Evolutionary conservation across 2,329 filamentous ascomycete species (phyloP), one percentile per base, ranked within the genome.

Genomic region (Chaetomium olivaceum): DNA sequence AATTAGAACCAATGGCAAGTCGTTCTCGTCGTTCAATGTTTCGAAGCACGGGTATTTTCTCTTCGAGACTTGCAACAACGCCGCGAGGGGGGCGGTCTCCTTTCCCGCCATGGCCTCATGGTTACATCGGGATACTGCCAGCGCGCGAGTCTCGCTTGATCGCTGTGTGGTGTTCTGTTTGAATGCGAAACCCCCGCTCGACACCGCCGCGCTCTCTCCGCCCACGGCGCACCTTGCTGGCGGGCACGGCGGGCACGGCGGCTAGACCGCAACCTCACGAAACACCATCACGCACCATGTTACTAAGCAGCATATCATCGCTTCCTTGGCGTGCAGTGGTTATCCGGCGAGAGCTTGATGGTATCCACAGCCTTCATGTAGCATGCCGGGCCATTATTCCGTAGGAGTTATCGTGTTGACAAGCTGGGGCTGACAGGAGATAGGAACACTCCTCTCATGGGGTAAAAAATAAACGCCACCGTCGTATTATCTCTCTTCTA

Each of bases 161-260:
- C 52, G 52, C 52, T 27, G 39, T 51, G 52, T 62, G 61, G 43
- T 51, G 29, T 57, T 33, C 56, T 48, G 60, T 48, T 50, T 33
- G 31, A 31, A 25, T 3, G 50, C 9, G 29, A 54, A n/a, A 1
- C 29, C 33, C 39, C 57, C 39, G 16, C 43, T 50, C 57, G 21
- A 29, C 33, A 12, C 25, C 51, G 25, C 9, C 43, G 25, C 19
- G 2, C 39, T 43, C 39, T 19, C 39, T 14, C 16, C 39, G 2
- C 39, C 1, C 16, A 9, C 27, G 12, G 43, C 57, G 46, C 23
- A 11, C 3, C n/a, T 43, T 14, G 43, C 6, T 8, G 43, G 57
- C 39, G 39, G 39, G 39, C 39, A 43, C 39, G 43, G 57, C 39
- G 39, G 39, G 39, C 39, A 43, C 39, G 5, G 39, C 16, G 39